These are phyloP conservation scores for Vaccinium vitisidaea DNA, from an alignment of 148 eudicot species.

Conservation along the genomic window DNA sequence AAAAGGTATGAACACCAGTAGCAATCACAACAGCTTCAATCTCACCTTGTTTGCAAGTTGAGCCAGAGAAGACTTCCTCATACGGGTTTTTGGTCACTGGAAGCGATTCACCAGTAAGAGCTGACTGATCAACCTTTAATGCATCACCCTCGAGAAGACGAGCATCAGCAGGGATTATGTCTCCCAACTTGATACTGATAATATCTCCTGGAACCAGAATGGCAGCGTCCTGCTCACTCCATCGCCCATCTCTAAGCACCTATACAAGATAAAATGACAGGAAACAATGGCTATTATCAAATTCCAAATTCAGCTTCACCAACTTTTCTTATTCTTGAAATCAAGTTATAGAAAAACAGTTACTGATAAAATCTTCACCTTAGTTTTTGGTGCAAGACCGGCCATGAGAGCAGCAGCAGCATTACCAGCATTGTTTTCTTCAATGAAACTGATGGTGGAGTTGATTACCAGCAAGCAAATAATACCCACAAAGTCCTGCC, in stretches of 20 bases:
- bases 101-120: constrained; percentile 94
- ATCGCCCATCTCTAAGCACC: constrained; percentile 85
- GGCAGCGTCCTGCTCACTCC: constrained; percentile 86
- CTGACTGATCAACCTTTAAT: constrained; percentile 83
- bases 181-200: constrained; percentile 85
- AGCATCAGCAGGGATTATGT: constrained; percentile 88
- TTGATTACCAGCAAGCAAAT: constrained; percentile 79
- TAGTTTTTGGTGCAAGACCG: constrained; percentile 93
- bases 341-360: background rate
- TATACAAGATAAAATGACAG: constrained; percentile 10
- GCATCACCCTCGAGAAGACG: constrained; percentile 97
- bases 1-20: constrained; percentile 96
- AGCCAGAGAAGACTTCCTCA: constrained; percentile 90
- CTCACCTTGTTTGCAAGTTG: constrained; percentile 95
- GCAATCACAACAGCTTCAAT: constrained; percentile 91
- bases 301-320: background rate
- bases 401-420: constrained; percentile 99
- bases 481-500: constrained; percentile 96
- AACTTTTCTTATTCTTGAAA: background rate
- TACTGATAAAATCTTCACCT: constrained; percentile 41
- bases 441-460: constrained; percentile 93
- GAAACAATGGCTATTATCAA: constrained; percentile 5
- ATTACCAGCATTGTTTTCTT: constrained; percentile 95
- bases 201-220: constrained; percentile 94
- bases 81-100: constrained; percentile 80